phyloP scores from a whole-genome alignment of 768 basidiomycete species.

The Lactifluus hygrophoroides region DNA sequence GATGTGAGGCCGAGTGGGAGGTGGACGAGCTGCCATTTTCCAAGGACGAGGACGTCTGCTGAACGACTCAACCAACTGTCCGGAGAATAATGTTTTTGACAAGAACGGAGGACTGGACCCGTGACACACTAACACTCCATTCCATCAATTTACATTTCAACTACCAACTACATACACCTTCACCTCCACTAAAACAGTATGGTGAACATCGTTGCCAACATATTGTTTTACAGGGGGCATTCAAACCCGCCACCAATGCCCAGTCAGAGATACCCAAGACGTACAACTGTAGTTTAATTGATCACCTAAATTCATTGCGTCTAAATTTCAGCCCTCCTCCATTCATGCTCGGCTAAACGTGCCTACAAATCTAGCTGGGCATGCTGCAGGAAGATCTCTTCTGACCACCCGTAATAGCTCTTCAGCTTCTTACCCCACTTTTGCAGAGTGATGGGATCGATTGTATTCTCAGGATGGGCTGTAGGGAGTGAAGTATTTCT shows the following conservation, averaged over 20 bases:
- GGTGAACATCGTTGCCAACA: conserved; percentile 1
- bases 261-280: background rate
- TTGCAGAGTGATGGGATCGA: conserved; percentile 23
- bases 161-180: no score
- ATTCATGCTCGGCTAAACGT: background rate
- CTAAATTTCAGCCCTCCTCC: no score
- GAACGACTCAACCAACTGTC: no score
- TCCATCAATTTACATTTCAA: no score
- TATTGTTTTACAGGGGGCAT: conserved; percentile 2
- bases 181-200: conserved; percentile 8
- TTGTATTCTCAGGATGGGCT: conserved; percentile 27
- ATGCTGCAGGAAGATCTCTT: conserved; percentile 20
- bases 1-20: conserved; percentile 23
- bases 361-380: background rate
- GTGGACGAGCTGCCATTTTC: conserved; percentile 21
- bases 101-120: background rate
- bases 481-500: background rate
- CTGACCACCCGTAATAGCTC: conserved; percentile 26
- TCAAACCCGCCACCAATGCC: background rate
- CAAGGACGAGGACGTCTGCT: background rate
- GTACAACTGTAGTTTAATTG: background rate
- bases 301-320: no score
- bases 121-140: background rate
- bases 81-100: no score
- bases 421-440: conserved; percentile 24